Evolutionary conservation across 2,329 filamentous ascomycete genomes (phyloP).

Genomic region (Aspergillus pseudoterreus): DNA sequence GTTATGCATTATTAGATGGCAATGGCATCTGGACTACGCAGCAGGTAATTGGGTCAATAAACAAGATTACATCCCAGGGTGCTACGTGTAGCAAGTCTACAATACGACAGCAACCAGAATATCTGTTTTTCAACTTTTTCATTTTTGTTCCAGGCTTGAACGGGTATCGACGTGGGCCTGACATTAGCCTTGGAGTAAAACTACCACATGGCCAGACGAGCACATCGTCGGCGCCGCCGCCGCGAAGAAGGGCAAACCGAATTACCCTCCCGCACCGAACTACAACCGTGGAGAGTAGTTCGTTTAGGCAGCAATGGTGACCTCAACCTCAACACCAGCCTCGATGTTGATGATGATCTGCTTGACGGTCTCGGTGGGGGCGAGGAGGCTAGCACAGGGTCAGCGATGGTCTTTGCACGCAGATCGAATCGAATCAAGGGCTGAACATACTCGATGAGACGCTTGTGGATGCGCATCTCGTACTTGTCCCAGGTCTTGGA

Average conservation of each 20-base stretch:
- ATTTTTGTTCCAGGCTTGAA: conserved; percentile 29
- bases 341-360: conserved; percentile 55
- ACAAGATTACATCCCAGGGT: too few relatives aligned
- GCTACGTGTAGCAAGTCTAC: too few relatives aligned
- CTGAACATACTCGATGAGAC: conserved; percentile 76
- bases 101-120: background rate
- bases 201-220: conserved; percentile 15
- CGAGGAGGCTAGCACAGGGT: conserved; percentile 64
- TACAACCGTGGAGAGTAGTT: conserved; percentile 12
- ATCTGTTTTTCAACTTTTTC: conserved; percentile 30
- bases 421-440: background rate
- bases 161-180: conserved; percentile 24
- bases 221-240: conserved; percentile 15
- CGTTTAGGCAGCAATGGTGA: conserved; percentile 50
- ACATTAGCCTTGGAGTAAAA: conserved; percentile 12
- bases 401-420: conserved; percentile 6
- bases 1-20: background rate
- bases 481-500: conserved; percentile 99
- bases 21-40: too few relatives aligned
- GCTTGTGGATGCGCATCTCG: conserved; percentile 99
- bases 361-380: conserved; percentile 76
- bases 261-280: conserved; percentile 24
- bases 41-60: too few relatives aligned
- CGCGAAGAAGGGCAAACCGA: conserved; percentile 16
- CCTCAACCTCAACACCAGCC: conserved; percentile 52